Evolutionary conservation across 1,284 basidiomycete genomes (phyloP), one percentile per base, ranked within the genome.

Genomic region (Cutaneotrichosporon spelunceum): DNA sequence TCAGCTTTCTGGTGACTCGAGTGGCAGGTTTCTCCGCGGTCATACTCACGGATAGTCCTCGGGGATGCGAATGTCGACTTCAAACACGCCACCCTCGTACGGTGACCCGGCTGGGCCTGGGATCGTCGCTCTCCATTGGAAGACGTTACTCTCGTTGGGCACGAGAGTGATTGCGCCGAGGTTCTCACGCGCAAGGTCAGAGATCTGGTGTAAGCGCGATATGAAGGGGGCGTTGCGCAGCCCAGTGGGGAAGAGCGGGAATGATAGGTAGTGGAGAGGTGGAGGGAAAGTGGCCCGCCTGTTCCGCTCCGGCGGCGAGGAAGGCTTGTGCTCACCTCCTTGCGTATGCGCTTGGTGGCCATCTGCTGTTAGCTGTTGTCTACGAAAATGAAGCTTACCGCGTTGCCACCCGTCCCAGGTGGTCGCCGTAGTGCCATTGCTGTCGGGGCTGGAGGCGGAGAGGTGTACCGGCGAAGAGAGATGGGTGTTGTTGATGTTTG

Each of bases 61-160:
- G 4, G 87, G 84, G 13, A 95, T 81, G 19, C 79, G 78, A 26
- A 94, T 86, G 53, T 88, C 86, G 3, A 93, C 82, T 27, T 88
- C 81, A 72, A 93, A 95, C 23, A 88, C 78, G 1, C 93, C 93
- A 1, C 90, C 90, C 75, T 93, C 90, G 74, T 96, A 96, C 0
- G 89, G 85, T 60, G 88, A 91, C 23, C 90, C 92, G 66, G 87
- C 83, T 0, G 91, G 91, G 0, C 91, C 90, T 19, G 91, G 91
- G 57, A 94, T 85, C 26, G 82, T 83, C 2, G 85, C 88, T 56
- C 81, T 82, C 88, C 88, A 90, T 26, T 83, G 68, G 71, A 86
- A 86, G 60, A 90, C 79, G 62, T 78, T 75, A 48, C 70, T 65
- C 66, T 78, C 85, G 39, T 83, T 82, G 3, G 91, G 91, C 27